Evolutionary conservation across 148 eudicot genomes (phyloP), one percentile per base, ranked within the genome.

Genomic region (Mesembryanthemum crystallinum): DNA sequence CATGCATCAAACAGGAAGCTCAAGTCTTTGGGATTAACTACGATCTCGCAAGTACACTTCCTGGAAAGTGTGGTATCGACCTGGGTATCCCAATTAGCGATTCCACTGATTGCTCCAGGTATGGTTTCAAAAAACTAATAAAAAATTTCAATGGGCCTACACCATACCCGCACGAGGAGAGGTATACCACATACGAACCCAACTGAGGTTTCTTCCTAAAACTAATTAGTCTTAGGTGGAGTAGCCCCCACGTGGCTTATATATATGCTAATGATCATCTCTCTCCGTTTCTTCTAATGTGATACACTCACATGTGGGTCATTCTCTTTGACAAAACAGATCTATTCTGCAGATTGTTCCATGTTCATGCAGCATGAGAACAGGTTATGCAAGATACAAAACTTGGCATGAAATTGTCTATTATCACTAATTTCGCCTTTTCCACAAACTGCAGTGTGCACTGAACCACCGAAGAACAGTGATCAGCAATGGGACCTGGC

Each of bases 101-200:
- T 23, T 24, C 20, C 52, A 14, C 63, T 14, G 80, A 83, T 51
- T 83, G 85, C 66, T 67, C 71, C 30, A 83, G 20, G 85, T 83
- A 79, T 30, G 73, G 55, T 18, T 70, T 29, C 13, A 13, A 18
- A 57, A 21, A n/a, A 52, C 15, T 35, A 35, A 35, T 2, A n/a
- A n/a, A n/a, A 35, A 35, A 2, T 2, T 6, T 35, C 39, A 35
- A 35, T 35, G 39, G 6, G 39, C 39, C 39, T 35, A 35, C 39
- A 35, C 39, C 39, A 35, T 3, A 6, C 39, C 6, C 39, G 6
- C 39, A 35, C 39, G 6, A 35, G 39, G 39, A 35, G 39, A 35
- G 39, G 39, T 35, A 35, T 3, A 35, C 39, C 39, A 35, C 39
- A 35, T 2, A 35, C 39, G 6, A 35, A 35, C 39, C 39, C 39